Base-by-base conservation (phyloP, 768 basidiomycete genomes). In the Trametes sanguinea region DNA sequence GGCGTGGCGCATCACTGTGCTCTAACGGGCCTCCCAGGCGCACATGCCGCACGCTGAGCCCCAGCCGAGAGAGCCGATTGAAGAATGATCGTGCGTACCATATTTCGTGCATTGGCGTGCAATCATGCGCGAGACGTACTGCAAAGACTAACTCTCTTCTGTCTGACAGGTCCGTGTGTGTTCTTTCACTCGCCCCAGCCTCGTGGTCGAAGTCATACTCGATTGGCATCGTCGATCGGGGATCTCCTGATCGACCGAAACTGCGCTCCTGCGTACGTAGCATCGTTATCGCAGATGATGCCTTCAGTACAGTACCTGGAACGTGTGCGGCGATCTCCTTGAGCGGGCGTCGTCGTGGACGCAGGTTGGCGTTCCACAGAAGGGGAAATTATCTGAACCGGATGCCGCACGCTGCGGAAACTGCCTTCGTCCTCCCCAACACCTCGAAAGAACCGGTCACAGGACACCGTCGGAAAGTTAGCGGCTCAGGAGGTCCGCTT, bases 241-340 rank as follows among this genome's bases (percentile, higher is more conserved):
- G 39, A 58, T 58, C 57, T 58, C 57, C 57, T 17, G 57, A 58
- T 58, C 39, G 40, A 22, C 13, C 47, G 42, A 6, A 33, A 27
- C 48, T 50, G 48, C 14, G 29, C 27, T 39, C 16, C 48, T 50
- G 33, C 43, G 17, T 6, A n/a, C 35, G 29, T 33, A 11, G 11
- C 40, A 6, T 27, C 29, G 48, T 37, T 16, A 58, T 58, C 47
- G 39, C n/a, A 13, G 35, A 30, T 43, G 47, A 6, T 37, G 6
- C 6, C 35, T 37, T 11, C 11, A 22, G 22, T 45, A 4, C 29
- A 27, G 57, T 43, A 40, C 48, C 57, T 58, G 7, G 57, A 58
- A 58, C 57, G 30, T 51, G 57, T 16, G 48, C 57, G 57, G 57
- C 39, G 57, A 58, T 58, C 47, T 58, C 57, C 48, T 51, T 17